phyloP scores from a whole-genome alignment of 2,329 filamentous ascomycete genomes.

The Leptographium lundbergii region DNA sequence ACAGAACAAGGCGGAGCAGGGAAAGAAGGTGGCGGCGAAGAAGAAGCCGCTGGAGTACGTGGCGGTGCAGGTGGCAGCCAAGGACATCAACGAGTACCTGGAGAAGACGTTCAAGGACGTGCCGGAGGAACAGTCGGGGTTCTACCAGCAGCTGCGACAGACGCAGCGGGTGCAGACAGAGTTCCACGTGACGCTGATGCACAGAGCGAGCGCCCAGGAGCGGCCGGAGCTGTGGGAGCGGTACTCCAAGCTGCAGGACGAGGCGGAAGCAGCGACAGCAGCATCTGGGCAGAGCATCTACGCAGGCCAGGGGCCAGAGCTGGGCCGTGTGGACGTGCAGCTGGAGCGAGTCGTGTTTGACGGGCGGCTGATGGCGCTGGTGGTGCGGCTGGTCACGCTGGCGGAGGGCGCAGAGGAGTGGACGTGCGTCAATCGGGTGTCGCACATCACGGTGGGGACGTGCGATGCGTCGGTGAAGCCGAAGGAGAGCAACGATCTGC shows the following conservation, averaged over 20 bases:
- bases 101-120: conserved; percentile 54
- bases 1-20: conserved; percentile 18
- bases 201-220: conserved; percentile 51
- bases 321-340: conserved; percentile 53
- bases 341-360: conserved; percentile 72
- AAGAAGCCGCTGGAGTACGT: conserved; percentile 44
- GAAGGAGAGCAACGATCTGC: conserved; percentile 81
- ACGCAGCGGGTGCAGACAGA: conserved; percentile 64
- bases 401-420: conserved; percentile 26
- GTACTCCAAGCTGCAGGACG: conserved; percentile 49
- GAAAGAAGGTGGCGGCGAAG: conserved; percentile 22
- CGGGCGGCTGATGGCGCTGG: conserved; percentile 78
- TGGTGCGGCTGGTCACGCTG: conserved; percentile 51
- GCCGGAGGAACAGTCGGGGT: conserved; percentile 38
- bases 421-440: conserved; percentile 63
- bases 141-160: conserved; percentile 66
- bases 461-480: conserved; percentile 65
- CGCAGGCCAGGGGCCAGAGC: conserved; percentile 20
- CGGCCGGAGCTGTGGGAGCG: conserved; percentile 62
- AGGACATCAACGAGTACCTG: conserved; percentile 40
- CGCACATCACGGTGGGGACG: conserved; percentile 87
- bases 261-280: conserved; percentile 22
- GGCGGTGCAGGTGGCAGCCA: conserved; percentile 32
- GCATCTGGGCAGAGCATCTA: neutral
- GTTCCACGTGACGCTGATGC: conserved; percentile 92